Conservation (phyloP, 345 rosid genomes). For the Hibiscus mutabilis region DNA sequence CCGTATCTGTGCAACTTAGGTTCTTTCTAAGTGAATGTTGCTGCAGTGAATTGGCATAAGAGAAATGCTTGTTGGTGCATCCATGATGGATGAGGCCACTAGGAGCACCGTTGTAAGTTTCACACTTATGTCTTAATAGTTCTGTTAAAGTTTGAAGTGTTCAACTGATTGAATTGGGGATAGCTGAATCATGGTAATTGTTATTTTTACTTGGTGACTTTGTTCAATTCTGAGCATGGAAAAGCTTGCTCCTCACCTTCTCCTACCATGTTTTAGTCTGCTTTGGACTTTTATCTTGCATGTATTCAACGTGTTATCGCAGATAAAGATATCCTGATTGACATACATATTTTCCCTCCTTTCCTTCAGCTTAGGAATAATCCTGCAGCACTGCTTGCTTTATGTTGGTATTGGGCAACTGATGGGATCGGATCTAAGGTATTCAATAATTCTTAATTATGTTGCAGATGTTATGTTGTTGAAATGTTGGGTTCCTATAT, state of each 20-base stretch:
- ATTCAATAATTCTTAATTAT: constrained; percentile 5
- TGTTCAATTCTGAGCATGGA: neutral
- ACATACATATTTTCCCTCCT: constrained; percentile 7
- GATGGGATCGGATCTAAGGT: constrained; percentile 97
- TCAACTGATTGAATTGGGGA: neutral
- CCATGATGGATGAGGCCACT: constrained; percentile 86
- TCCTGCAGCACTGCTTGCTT: constrained; percentile 92
- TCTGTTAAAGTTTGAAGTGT: constrained; percentile 3
- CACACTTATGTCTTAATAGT: constrained; percentile 11
- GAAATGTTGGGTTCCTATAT: constrained; percentile 9
- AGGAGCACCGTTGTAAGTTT: constrained; percentile 48
- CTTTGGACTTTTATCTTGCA: neutral
- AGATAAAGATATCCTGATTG: constrained; percentile 20
- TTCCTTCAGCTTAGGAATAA: constrained; percentile 62
- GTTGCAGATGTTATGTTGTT: constrained; percentile 1
- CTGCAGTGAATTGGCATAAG: constrained; percentile 76
- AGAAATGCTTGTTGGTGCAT: constrained; percentile 92
- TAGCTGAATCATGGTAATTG: constrained; percentile 2
- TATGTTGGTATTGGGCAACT: constrained; percentile 96
- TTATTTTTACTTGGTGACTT: constrained; percentile 14
- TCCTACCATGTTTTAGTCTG: neutral
- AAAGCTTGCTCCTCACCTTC: neutral
- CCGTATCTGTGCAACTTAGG: no score
- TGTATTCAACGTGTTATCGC: neutral
- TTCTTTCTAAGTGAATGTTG: constrained; percentile 10